A percentile compares a stretch with the other conserved stretches of the same genome.
These are phyloP conservation scores for Tylopilus plumbeoviolaceoides DNA, from an alignment of 768 basidiomycete species.

Conservation along the genomic window DNA sequence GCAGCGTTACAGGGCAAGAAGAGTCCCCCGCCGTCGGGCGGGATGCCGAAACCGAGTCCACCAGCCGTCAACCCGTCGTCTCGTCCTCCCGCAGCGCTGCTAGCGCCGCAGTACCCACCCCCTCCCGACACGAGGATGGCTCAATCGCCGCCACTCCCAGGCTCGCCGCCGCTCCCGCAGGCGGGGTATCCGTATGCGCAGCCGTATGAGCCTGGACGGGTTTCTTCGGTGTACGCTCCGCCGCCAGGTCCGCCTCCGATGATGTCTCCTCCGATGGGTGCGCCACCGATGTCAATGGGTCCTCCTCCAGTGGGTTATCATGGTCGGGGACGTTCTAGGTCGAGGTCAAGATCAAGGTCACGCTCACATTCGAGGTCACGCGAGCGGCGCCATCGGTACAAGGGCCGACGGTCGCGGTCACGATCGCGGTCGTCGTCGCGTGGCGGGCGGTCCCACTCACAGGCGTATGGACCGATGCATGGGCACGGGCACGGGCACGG, in stretches of 20 bases:
- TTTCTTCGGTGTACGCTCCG: background rate
- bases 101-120: background rate
- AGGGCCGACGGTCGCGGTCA: too few species aligned
- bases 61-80: slow-evolving; percentile 14
- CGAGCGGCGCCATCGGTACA: too few species aligned
- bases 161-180: background rate
- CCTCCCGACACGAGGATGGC: background rate
- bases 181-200: background rate
- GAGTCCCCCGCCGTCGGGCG: background rate
- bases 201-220: too few species aligned
- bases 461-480: background rate
- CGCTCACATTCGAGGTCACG: background rate
- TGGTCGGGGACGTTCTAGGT: background rate
- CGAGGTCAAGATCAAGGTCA: background rate
- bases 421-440: background rate
- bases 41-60: background rate
- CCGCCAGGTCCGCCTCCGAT: background rate
- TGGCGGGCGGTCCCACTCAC: background rate
- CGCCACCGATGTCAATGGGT: background rate
- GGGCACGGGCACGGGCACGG: background rate
- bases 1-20: background rate
- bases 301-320: background rate
- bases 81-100: slow-evolving; percentile 12
- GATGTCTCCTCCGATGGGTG: background rate
- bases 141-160: background rate